Evolutionary conservation across 2,329 filamentous ascomycete genomes (phyloP).

Genomic region (Fusarium virguliforme): DNA sequence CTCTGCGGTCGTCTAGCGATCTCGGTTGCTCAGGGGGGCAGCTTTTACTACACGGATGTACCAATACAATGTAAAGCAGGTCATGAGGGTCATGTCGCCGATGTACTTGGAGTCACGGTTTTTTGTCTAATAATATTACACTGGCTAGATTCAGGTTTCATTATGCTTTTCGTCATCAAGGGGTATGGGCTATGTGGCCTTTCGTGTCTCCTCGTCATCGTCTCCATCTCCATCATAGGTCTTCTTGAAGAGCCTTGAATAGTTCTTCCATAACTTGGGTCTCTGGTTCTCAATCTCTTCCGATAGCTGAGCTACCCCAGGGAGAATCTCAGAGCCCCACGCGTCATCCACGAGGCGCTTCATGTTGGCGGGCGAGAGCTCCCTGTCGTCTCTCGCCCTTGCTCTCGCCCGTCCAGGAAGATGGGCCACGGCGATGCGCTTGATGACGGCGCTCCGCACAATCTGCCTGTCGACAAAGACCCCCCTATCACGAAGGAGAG

Average conservation of each 20-base stretch:
- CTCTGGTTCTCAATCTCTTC: conserved; percentile 52
- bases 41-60: conserved; percentile 49
- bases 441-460: conserved; percentile 50
- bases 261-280: conserved; percentile 53
- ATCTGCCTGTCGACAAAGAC: conserved; percentile 56
- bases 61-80: conserved; percentile 53
- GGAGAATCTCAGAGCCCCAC: conserved; percentile 56
- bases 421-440: conserved; percentile 52
- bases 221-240: conserved; percentile 46
- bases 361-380: conserved; percentile 52
- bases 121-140: conserved; percentile 44
- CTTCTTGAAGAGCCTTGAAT: conserved; percentile 51
- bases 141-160: conserved; percentile 39
- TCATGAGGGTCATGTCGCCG: conserved; percentile 46
- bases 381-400: conserved; percentile 53
- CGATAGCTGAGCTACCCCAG: conserved; percentile 42
- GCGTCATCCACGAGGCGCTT: conserved; percentile 55
- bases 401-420: conserved; percentile 51
- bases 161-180: conserved; percentile 15
- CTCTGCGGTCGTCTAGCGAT: conserved; percentile 4
- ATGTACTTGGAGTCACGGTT: conserved; percentile 52
- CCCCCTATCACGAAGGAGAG: conserved; percentile 55
- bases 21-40: conserved; percentile 12
- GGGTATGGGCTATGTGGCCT: conserved; percentile 1
- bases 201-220: conserved; percentile 20